Base-by-base conservation (phyloP, 345 rosid genomes). In the Trapa incisa region DNA sequence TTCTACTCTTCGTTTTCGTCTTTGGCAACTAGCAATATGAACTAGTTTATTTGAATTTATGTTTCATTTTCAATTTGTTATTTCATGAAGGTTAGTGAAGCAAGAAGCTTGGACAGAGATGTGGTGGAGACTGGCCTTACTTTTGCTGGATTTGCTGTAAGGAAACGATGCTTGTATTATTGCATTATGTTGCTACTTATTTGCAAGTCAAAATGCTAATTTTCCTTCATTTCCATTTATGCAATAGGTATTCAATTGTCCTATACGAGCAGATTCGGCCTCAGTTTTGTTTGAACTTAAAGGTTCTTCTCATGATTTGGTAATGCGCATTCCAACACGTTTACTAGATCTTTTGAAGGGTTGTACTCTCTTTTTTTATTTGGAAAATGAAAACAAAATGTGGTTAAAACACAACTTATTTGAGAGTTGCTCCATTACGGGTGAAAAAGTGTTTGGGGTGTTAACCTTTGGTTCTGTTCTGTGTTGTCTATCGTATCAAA, bases 91-190 rank as follows among this genome's bases (percentile, higher is more conserved):
- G 98, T 86, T 77, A 81, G 98, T 78, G 98, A 95, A 77, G 98
- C 87, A 63, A 85, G 99, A 78, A 91, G 83, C 84, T 68, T 91
- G 98, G 98, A 91, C 61, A 85, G 99, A 75, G 98, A 88, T 74
- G 70, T 58, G 22, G 97, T 91, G 78, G 99, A 95, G 82, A 81
- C 79, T 82, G 92, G 85, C 70, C 97, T 95, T 58, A 86, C 84
- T 66, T 95, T 95, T 84, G 94, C 96, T 78, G 99, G 99, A 72
- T 95, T 95, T 91, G 96, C 92, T 61, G 99, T 91, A 85, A 79
- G 68, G 14, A 73, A 71, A 67, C 12, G 53, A 52, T 45, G 53
- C 42, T 69, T 68, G 47, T 57, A 6, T 52, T 50, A 67, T 47
- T 32, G 39, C 53, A 58, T 72, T 61, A 17, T 70, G 8, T 62